These are phyloP conservation scores for Deinandra increscens DNA, from an alignment of 129 eudicot genomes.

Conservation along the genomic window DNA sequence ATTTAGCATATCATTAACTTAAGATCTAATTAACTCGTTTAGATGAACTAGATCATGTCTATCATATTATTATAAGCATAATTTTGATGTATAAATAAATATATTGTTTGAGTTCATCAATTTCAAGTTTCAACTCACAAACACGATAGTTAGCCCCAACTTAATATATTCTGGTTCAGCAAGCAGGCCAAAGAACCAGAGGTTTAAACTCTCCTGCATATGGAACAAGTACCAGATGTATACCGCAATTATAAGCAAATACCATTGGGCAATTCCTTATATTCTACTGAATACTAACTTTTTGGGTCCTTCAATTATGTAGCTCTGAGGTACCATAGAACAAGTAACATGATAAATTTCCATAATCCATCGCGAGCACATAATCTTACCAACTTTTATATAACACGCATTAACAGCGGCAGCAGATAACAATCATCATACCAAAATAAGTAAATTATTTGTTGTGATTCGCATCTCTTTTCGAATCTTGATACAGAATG, in stretches of 20 bases:
- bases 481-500: slow-evolving; percentile 17
- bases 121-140: no score
- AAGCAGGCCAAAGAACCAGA: not conserved
- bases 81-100: no score
- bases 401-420: not conserved
- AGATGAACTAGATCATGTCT: no score
- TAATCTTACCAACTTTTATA: no score
- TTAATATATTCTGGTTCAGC: not conserved
- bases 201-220: no score
- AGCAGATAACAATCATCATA: not conserved
- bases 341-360: no score
- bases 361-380: no score
- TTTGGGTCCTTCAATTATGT: not conserved
- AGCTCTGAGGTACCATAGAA: not conserved
- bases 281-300: not conserved
- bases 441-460: slow-evolving; percentile 5
- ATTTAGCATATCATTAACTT: no score
- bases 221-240: not conserved
- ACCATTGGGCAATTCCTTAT: not conserved
- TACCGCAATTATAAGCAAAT: not conserved
- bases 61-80: no score
- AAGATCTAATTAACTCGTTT: no score
- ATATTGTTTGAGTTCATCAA: no score
- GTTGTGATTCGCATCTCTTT: slow-evolving; percentile 1
- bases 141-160: no score